Evolutionary conservation across 176 grass and related monocot species (phyloP), one percentile per base, ranked within the genome.

Genomic region (Canna indica): DNA sequence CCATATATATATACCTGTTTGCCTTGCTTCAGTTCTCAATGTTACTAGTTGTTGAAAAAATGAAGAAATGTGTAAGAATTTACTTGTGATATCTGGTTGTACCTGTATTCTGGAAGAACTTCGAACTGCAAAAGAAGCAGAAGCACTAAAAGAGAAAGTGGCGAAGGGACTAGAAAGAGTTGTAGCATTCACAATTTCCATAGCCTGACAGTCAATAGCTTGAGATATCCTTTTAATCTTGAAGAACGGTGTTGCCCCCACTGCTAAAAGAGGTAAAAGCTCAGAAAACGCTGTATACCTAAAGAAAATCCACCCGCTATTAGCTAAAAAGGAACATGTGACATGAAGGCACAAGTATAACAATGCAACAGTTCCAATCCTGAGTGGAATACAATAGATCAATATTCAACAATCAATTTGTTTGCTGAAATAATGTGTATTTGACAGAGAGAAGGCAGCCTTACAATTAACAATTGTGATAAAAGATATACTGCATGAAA

Each of bases 261-360:
- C 80, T 34, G 78, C 84, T 62, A 97, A 79, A 83, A 97, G 85
- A 64, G 89, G 94, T 65, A 97, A 71, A 42, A 93, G 86, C 67
- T 93, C 89, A 38, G 94, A 97, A 77, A 87, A 97, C 36, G 86
- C 83, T 3, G 94, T 97, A 77, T 90, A 97, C 81, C 94, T 97
- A 57, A 75, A 76, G 36, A 22, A 84, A 69, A 61, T 68, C 25
- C 26, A 60, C 48, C 34, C 67, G 75, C n/a, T 52, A 64, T 14
- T 27, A 91, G 48, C 68, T 26, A 75, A 7, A 64, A 44, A 38
- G 15, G 64, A 75, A 70, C 29, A 34, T 2, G 36, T 26, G 57
- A 72, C 20, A 22, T 45, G 3, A 42, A 24, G 16, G 5, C 32
- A n/a, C 45, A 68, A 44, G 12, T 64, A 6, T 34, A 60, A 60